These are phyloP conservation scores for Solanum chaucha DNA, from an alignment of 257 asterid genomes.

Conservation along the genomic window DNA sequence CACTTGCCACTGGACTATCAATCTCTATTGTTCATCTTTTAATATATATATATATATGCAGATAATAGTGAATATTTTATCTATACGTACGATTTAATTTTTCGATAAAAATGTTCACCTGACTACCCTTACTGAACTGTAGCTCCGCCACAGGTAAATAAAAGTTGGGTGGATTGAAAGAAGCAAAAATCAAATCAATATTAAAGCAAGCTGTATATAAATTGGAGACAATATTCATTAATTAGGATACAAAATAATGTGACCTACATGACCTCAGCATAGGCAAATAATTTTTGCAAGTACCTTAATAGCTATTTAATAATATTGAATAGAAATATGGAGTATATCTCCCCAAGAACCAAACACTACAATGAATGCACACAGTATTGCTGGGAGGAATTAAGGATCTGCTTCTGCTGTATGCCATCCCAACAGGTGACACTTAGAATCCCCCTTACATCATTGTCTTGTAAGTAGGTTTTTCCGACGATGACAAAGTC, in stretches of 20 bases:
- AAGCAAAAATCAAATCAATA: neutral
- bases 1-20: too few relatives aligned
- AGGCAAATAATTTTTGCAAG: neutral
- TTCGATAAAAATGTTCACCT: fast-evolving
- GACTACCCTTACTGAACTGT: too few relatives aligned
- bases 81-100: too few relatives aligned
- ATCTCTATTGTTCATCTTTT: too few relatives aligned
- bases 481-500: neutral
- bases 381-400: neutral
- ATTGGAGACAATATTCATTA: neutral
- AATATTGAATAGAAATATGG: neutral
- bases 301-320: neutral
- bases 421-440: neutral
- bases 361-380: neutral
- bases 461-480: neutral
- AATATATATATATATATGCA: too few relatives aligned
- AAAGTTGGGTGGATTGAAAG: neutral
- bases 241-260: neutral
- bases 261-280: neutral
- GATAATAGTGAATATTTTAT: too few relatives aligned
- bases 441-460: neutral
- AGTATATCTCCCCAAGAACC: neutral
- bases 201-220: neutral
- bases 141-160: too few relatives aligned
- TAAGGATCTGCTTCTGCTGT: neutral